Base-by-base conservation (phyloP, 352 stramenopile genomes). In the Thalassiosira hispida region DNA sequence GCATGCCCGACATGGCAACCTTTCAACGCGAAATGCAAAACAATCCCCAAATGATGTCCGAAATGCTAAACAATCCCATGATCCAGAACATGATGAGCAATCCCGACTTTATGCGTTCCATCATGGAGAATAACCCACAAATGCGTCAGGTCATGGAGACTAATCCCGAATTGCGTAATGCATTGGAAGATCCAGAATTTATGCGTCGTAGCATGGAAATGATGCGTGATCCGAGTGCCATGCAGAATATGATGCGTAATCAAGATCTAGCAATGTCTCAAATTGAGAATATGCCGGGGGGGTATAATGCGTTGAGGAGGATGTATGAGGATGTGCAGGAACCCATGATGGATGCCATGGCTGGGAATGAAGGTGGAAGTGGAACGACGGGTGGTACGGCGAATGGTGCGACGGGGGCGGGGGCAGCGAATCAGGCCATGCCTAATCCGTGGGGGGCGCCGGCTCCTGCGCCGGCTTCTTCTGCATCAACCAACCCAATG, bases 251-350 rank as follows among this genome's bases (percentile, higher is more conserved):
- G 87, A 98, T 99, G 96, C 92, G 97, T 3, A 97, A 91, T 85
- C 97, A 99, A 80, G 97, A 99, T 88, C 96, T 97, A 52, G 97
- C 97, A 16, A 92, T 99, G 88, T 93, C 92, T 49, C 97, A 99
- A 83, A 96, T 99, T 67, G 96, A 98, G 85, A 98, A 96, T 74
- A 96, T 98, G 55, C 97, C 97, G 0, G 97, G 98, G 46, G 97
- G 97, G 33, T 99, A 99, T 81, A 98, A 97, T 79, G 97, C 97
- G 0, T 84, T 99, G n/a, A 92, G 94, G 25, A 88, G 81, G 55
- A 93, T 94, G 96, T 98, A 94, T 85, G 81, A 92, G 47, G 85
- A 95, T 60, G 81, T 95, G 11, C 96, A 99, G 75, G 96, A 98
- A 77, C 96, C 96, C 1, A 93, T 99, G 53, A 95, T 98, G 90